Base-by-base conservation (phyloP, 345 rosid genomes). In the Boechera divaricarpa region DNA sequence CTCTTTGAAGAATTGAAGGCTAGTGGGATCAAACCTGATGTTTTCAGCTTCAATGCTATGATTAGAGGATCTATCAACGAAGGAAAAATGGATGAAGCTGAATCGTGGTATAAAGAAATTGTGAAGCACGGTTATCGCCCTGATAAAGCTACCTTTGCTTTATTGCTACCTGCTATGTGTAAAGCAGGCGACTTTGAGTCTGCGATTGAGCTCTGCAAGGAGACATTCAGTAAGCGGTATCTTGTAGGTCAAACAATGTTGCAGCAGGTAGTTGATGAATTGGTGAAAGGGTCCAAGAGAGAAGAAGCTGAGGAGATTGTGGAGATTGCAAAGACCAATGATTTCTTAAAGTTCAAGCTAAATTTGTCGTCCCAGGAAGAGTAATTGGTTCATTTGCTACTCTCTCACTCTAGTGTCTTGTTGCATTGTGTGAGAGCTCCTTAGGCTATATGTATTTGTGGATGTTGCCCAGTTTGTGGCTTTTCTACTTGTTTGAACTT, bases 271-370 rank as follows among this genome's bases (percentile, higher is more conserved):
- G 85, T 88, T 24, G 82, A 84, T 79, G 66, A 61, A 39, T 80
- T 90, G 85, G 82, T 84, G 53, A 71, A 85, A 71, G 84, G 74
- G 48, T 81, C 81, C 0, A 89, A 41, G 85, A 61, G 79, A 44
- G 77, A 76, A 54, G 92, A 85, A 62, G 97, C 91, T 12, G 71
- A 72, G 84, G 76, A 85, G 81, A 75, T 91, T 26, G 85, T 83
- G 75, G 60, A 87, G 59, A 82, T 87, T 4, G 85, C 83, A 26
- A 86, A 84, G 54, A 63, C 69, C 3, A 80, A 77, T 58, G 75
- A 70, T 48, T 74, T 57, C 78, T 75, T 61, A 44, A 74, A 32
- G 15, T 81, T 79, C 13, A 77, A 84, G 26, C 72, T 90, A 44
- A 55, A 51, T 33, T 51, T 77, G 76, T 9, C 76, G 0, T 63